Evolutionary conservation across 225 moss, liverwort and hornwort genomes (phyloP), one percentile per base, ranked within the genome.

Genomic region (Ulota crispa): DNA sequence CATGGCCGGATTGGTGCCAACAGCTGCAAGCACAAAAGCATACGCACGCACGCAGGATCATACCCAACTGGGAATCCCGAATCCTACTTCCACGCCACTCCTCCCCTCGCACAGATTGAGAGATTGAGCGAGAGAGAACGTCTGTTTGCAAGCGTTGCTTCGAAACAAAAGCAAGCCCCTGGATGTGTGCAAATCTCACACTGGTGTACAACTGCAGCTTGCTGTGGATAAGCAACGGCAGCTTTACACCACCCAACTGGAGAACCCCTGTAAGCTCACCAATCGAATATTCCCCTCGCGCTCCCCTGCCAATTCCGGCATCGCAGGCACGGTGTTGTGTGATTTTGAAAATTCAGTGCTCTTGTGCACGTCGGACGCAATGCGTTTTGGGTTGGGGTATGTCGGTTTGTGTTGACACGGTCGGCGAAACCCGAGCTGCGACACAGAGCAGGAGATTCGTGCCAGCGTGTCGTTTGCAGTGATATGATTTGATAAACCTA

Each of bases 211-310:
- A 60, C 12, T 60, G 26, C 60, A 60, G 27, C 24, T 68, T 73
- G 68, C 28, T 78, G 78, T 24, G 87, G 87, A 87, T 87, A 87
- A 87, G 83, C 59, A 24, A 59, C 87, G 70, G 81, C 78, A 72
- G 53, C 80, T 76, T 84, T 78, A 73, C 84, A 82, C 87, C 87
- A 87, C 85, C 82, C 85, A 87, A 75, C 57, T 54, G 3, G 3
- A 3, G 5, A 53, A 42, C 70, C 70, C 77, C 80, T 80, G 80
- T 15, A 19, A 57, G 10, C 1, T 0, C 55, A 36, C 61, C 41
- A 37, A 64, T 30, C 30, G 84, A 81, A 78, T 73, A 80, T 80
- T 80, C 86, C 83, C 14, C 3, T 28, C 28, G 11, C 24, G 16
- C 19, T 60, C 47, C 32, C 16, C 30, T 37, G 45, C 45, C 45